Evolutionary conservation across 2,329 filamentous ascomycete genomes (phyloP).

Genomic region (Intubia oerlemansii): DNA sequence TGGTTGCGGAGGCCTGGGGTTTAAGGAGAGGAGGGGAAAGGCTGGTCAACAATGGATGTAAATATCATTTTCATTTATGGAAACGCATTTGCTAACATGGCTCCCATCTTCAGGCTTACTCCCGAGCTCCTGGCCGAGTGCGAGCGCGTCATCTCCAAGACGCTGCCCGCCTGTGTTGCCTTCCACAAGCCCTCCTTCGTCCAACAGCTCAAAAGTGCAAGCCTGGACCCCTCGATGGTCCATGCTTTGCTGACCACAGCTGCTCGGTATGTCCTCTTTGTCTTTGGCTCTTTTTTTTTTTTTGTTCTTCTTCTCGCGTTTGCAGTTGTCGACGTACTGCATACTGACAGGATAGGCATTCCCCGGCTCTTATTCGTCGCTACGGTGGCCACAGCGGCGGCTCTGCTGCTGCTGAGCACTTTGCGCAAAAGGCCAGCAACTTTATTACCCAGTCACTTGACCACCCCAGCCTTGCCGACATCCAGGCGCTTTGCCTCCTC

Average conservation of each 20-base stretch:
- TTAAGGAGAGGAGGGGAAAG: not conserved
- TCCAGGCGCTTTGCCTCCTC: conserved; percentile 37
- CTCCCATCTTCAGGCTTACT: conserved; percentile 25
- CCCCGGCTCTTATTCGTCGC: conserved; percentile 31
- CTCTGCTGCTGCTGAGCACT: conserved; percentile 34
- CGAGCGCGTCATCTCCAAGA: conserved; percentile 38
- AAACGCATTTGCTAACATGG: conserved; percentile 2
- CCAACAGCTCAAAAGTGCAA: conserved; percentile 34
- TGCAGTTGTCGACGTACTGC: not conserved
- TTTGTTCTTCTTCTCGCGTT: not conserved
- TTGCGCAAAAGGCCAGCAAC: conserved; percentile 33
- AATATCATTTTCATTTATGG: no score
- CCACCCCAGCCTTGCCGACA: conserved; percentile 36
- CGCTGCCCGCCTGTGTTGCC: conserved; percentile 37
- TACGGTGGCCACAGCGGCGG: conserved; percentile 30
- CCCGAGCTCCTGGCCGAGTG: conserved; percentile 37
- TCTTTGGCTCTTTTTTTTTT: not conserved
- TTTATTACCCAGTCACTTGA: conserved; percentile 36
- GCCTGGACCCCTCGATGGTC: conserved; percentile 32
- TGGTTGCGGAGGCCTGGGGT: no score
- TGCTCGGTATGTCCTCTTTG: conserved; percentile 23
- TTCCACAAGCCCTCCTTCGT: conserved; percentile 42
- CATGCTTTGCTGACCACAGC: conserved; percentile 36
- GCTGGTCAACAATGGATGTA: no score
- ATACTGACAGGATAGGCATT: conserved; percentile 21